Percentiles rank a stretch among this genome's conserved stretches.
phyloP scores from a whole-genome alignment of 495 filamentous ascomycete genomes.

The Penicillium paradoxum region DNA sequence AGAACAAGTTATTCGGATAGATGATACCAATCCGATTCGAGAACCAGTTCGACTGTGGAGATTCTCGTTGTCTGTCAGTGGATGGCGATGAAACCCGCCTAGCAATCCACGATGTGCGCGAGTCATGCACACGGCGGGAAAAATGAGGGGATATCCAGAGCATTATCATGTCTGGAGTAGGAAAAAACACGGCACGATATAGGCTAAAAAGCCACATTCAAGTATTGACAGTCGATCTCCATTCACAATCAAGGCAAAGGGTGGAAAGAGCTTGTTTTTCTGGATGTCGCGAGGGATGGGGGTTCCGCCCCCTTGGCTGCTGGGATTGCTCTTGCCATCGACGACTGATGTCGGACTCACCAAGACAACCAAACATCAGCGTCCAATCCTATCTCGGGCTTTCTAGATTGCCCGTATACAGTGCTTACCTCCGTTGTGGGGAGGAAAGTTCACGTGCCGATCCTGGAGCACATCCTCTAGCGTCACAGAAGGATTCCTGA shows the following conservation, averaged over 20 bases:
- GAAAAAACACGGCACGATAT: too few species aligned
- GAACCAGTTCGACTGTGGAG: not conserved
- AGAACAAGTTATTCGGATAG: not conserved
- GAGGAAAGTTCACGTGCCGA: not conserved
- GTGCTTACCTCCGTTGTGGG: constrained; percentile 3
- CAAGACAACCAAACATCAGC: too few species aligned
- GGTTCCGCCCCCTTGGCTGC: not conserved
- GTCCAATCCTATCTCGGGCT: not conserved
- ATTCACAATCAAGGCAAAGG: not conserved
- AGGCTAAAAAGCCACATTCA: not conserved
- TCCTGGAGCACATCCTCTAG: not conserved
- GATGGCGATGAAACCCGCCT: not conserved
- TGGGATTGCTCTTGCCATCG: not conserved
- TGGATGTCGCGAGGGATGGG: not conserved
- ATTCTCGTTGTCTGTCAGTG: not conserved
- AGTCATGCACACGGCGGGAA: not conserved
- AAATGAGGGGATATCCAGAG: not conserved
- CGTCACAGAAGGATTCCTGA: not conserved
- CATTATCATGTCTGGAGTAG: too few species aligned
- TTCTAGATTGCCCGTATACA: not conserved
- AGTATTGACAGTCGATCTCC: not conserved
- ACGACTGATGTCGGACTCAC: too few species aligned
- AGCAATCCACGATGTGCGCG: not conserved
- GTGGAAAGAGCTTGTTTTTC: constrained; percentile 1
- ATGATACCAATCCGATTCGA: not conserved